phyloP scores from a whole-genome alignment of 306 rosid genomes.

The Mimosa bimucronata region DNA sequence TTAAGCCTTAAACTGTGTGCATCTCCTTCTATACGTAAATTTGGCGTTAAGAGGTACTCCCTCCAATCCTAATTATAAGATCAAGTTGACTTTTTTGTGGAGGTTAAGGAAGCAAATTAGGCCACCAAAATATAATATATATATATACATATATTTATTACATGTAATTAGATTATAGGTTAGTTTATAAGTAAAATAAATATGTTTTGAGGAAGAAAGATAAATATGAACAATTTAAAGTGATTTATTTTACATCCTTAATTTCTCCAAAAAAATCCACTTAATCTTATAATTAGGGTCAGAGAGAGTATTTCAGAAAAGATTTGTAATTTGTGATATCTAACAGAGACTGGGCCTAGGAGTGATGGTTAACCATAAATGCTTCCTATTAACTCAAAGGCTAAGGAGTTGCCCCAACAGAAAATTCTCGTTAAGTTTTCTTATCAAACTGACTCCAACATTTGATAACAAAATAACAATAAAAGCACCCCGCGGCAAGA shows the following conservation, averaged over 20 bases:
- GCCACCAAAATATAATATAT: too few species aligned
- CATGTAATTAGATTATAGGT: too few species aligned
- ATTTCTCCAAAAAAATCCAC: too few species aligned
- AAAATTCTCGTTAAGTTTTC: background rate
- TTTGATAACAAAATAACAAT: background rate
- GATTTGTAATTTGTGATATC: background rate
- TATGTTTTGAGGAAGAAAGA: too few species aligned
- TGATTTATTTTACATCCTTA: too few species aligned
- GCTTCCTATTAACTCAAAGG: background rate
- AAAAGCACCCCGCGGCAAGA: background rate
- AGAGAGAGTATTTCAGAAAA: background rate
- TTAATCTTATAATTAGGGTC: too few species aligned
- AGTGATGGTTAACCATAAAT: background rate
- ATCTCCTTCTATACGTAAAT: background rate
- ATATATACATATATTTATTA: too few species aligned
- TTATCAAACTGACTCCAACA: background rate
- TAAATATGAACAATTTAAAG: too few species aligned
- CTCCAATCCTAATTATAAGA: too few species aligned
- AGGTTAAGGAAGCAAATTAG: too few species aligned
- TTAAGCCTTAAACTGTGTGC: background rate
- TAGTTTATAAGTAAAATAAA: too few species aligned
- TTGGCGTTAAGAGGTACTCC: background rate
- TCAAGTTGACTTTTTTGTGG: too few species aligned
- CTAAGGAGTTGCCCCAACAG: background rate
- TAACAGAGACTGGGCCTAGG: slow-evolving; percentile 10